These are phyloP conservation scores for Viola pubescens DNA, from an alignment of 441 rosid species.

Conservation along the genomic window DNA sequence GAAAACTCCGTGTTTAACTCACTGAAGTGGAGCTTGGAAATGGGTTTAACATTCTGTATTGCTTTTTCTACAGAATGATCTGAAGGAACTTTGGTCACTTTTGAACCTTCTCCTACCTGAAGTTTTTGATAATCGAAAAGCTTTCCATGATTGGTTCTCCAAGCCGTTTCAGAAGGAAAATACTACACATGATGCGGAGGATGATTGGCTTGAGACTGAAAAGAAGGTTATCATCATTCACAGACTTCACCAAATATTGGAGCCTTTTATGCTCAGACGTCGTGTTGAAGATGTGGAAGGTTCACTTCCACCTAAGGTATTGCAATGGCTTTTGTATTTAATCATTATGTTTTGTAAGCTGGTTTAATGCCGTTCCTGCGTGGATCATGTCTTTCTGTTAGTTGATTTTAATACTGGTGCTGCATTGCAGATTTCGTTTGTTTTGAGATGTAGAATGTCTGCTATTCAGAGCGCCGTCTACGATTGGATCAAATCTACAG, in stretches of 20 bases:
- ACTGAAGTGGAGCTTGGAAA: background rate
- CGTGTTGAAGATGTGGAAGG: conserved; percentile 99
- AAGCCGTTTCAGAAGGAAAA: conserved; percentile 96
- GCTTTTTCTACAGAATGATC: conserved; percentile 68
- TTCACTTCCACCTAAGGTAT: conserved; percentile 99
- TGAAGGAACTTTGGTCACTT: conserved; percentile 99
- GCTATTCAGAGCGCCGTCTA: conserved; percentile 91
- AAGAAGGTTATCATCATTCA: conserved; percentile 98
- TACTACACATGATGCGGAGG: conserved; percentile 76
- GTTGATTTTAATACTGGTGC: conserved; percentile 27
- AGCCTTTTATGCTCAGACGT: conserved; percentile 99
- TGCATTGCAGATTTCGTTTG: conserved; percentile 72
- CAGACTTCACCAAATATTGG: conserved; percentile 98
- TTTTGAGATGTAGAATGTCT: conserved; percentile 96
- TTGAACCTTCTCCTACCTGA: conserved; percentile 97
- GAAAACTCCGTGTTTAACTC: no score
- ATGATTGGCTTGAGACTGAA: conserved; percentile 99
- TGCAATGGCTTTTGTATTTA: conserved; percentile 9
- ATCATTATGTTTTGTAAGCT: conserved; percentile 7
- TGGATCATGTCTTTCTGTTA: no score
- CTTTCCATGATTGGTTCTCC: conserved; percentile 99
- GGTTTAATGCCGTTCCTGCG: conserved; percentile 3
- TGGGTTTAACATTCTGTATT: conserved; percentile 6
- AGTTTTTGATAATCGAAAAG: conserved; percentile 97
- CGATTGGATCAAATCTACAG: conserved; percentile 99